phyloP scores from a whole-genome alignment of 2,329 filamentous ascomycete genomes.

The Phaeosphaeriaceae sp. region DNA sequence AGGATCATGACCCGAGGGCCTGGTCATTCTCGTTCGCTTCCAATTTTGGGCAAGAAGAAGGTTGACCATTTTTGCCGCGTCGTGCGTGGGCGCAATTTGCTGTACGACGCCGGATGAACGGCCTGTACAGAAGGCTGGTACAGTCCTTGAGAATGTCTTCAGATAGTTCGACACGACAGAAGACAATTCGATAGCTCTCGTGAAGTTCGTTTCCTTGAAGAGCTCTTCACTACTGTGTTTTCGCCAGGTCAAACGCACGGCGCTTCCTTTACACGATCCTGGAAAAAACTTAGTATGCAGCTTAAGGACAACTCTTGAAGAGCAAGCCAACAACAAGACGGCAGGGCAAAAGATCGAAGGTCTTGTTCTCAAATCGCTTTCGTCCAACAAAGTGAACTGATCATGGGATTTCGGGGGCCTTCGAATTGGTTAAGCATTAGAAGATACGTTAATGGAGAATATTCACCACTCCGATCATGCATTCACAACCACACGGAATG shows the following conservation, averaged over 20 bases:
- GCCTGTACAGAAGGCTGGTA: slow-evolving; percentile 3
- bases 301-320: too few species aligned
- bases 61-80: slow-evolving; percentile 19
- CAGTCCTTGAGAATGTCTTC: too few species aligned
- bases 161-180: background rate
- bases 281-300: too few species aligned
- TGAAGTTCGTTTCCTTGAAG: too few species aligned
- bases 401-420: background rate
- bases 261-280: too few species aligned
- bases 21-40: slow-evolving; percentile 29
- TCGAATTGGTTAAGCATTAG: background rate
- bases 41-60: slow-evolving; percentile 7
- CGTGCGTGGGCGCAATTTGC: background rate
- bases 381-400: background rate
- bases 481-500: too few species aligned
- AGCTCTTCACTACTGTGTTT: too few species aligned
- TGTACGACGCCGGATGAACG: slow-evolving; percentile 29
- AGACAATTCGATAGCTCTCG: background rate
- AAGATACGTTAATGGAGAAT: background rate
- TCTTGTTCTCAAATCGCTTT: background rate
- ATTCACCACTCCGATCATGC: background rate
- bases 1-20: slow-evolving; percentile 23
- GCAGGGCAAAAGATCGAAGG: background rate
- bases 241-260: too few species aligned
- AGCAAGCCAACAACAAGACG: background rate